Evolutionary conservation across 169 alveolate species (phyloP), one percentile per base, ranked within the genome.

Genomic region (Babesia bigemina): DNA sequence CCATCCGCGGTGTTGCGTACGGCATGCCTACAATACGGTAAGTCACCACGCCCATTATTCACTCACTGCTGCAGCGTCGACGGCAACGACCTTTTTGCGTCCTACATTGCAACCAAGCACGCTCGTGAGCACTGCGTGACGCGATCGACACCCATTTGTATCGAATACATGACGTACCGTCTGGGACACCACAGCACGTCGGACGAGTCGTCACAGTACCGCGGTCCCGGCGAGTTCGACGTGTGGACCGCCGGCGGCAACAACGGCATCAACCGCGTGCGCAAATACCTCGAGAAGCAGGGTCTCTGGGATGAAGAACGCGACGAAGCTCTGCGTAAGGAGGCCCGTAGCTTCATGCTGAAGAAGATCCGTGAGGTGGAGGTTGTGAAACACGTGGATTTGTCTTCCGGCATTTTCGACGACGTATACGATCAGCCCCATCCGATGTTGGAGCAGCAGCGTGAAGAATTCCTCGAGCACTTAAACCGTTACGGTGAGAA

Each of bases 101-200:
- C 94, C 50, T 94, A 93, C 84, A 84, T 88, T 60, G 98, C 98
- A 16, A 90, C 94, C 16, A 92, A 93, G 86, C 86, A 88, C 69
- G 95, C 97, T 28, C 93, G 98, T 71, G 95, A 95, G 82, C 76
- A 91, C 72, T 84, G 93, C 59, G 90, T 95, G n/a, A 75, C 92
- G 19, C 66, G 83, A 33, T 70, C 88, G 26, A 79, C 90, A 33
- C 99, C 98, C 16, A 96, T 93, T 21, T 84, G 93, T 62, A 78
- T 96, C 70, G 98, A 97, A 88, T 93, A 91, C 56, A 97, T 97
- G 95, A 92, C 98, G 26, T 97, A 97, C 85, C 62, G 98, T 63
- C 84, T 91, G 56, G 99, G 97, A n/a, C 98, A 95, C 78, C 99
- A 97, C 86, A 93, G 98, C 53, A 97, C 99, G 22, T 90, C 96